Evolutionary conservation across 352 stramenopile genomes (phyloP).

Genomic region (Pythium volutum): DNA sequence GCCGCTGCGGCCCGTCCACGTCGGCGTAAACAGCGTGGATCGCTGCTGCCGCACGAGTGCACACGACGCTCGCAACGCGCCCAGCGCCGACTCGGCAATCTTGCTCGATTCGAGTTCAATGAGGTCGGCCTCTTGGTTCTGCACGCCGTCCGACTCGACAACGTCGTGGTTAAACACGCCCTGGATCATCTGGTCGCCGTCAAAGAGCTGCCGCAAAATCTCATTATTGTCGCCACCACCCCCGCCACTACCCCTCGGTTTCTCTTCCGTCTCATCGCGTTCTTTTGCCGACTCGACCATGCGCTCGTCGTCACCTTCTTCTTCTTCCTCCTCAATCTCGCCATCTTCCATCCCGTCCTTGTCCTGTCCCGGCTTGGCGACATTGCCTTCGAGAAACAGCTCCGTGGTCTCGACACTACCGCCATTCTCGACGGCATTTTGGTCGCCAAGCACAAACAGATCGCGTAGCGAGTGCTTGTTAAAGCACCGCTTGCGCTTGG

Average conservation of each 20-base stretch:
- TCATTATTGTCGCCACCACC: slow-evolving; percentile 80
- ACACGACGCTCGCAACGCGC: slow-evolving; percentile 78
- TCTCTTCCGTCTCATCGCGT: neutral
- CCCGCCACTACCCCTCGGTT: slow-evolving; percentile 9
- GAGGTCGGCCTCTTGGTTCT: slow-evolving; percentile 87
- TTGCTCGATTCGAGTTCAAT: slow-evolving; percentile 92
- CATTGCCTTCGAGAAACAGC: slow-evolving; percentile 87
- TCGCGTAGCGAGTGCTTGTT: slow-evolving; percentile 95
- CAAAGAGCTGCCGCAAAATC: slow-evolving; percentile 90
- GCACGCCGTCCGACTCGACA: slow-evolving; percentile 84
- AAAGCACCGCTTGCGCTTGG: slow-evolving; percentile 96
- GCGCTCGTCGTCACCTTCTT: neutral
- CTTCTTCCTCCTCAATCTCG: slow-evolving; percentile 22
- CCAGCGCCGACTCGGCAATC: slow-evolving; percentile 84
- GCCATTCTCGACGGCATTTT: slow-evolving; percentile 34
- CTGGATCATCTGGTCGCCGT: slow-evolving; percentile 89
- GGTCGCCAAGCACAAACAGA: slow-evolving; percentile 90
- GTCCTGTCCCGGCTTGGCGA: slow-evolving; percentile 51
- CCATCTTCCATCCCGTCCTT: slow-evolving; percentile 18
- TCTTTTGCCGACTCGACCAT: slow-evolving; percentile 26
- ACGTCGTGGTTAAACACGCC: slow-evolving; percentile 95
- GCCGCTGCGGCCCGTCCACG: slow-evolving; percentile 75
- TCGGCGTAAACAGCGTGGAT: slow-evolving; percentile 60
- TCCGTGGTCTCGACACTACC: slow-evolving; percentile 90
- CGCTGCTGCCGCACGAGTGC: slow-evolving; percentile 65